phyloP scores from a whole-genome alignment of 768 basidiomycete species.

The Boletus vinaceobasis region DNA sequence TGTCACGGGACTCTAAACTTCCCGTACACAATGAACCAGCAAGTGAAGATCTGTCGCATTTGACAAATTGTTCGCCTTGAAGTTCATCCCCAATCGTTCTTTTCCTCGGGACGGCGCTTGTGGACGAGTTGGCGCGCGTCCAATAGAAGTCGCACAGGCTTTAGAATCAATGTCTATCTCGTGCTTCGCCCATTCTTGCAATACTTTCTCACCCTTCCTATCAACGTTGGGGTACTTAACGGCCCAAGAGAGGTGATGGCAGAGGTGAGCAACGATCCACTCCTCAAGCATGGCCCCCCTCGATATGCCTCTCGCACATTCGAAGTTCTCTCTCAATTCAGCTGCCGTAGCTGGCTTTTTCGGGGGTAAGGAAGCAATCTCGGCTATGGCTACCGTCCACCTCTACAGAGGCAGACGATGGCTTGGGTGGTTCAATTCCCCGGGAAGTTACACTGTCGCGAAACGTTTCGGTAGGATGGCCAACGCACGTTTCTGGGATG shows the following conservation, averaged over 20 bases:
- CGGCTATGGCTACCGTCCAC: slow-evolving; percentile 34
- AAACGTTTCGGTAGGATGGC: slow-evolving; percentile 33
- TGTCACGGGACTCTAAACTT: neutral
- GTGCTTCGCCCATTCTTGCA: neutral
- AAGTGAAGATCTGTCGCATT: neutral
- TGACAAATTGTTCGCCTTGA: neutral
- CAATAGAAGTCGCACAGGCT: neutral
- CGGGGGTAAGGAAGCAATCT: slow-evolving; percentile 36
- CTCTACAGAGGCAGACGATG: slow-evolving; percentile 29
- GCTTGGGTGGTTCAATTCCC: slow-evolving; percentile 37
- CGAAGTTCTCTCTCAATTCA: slow-evolving; percentile 23
- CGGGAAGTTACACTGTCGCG: slow-evolving; percentile 32
- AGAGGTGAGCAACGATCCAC: neutral
- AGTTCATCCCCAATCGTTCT: too few species aligned
- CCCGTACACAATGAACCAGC: neutral
- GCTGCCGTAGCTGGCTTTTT: slow-evolving; percentile 35
- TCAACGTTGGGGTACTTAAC: neutral
- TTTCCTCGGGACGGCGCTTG: neutral
- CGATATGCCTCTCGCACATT: slow-evolving; percentile 1
- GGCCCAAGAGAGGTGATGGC: neutral
- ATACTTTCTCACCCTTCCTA: neutral
- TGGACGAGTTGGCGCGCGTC: neutral
- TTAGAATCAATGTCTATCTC: too few species aligned
- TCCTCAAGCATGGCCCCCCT: slow-evolving; percentile 10
- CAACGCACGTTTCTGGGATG: slow-evolving; percentile 30